Evolutionary conservation across 805 yeast genomes (phyloP).

Genomic region (Ogataea glucozyma): DNA sequence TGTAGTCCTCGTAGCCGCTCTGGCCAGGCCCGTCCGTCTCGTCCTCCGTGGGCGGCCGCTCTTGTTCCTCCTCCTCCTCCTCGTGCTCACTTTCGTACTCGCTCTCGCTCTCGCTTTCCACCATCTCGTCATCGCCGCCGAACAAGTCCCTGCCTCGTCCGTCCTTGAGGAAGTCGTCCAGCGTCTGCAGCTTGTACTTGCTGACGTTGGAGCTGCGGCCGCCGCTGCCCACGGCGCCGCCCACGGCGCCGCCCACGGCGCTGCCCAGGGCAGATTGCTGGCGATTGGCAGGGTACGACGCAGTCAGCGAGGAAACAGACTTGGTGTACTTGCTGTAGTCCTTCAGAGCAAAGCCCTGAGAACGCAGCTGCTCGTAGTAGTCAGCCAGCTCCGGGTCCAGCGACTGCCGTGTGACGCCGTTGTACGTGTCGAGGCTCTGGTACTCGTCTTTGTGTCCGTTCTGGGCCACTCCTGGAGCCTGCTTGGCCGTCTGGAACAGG

Average conservation of each 20-base stretch:
- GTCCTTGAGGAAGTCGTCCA: conserved; percentile 74
- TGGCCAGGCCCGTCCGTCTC: conserved; percentile 23
- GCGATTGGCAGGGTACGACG: neutral
- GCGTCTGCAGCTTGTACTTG: conserved; percentile 65
- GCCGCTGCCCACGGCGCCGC: too few species aligned
- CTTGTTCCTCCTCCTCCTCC: conserved; percentile 28
- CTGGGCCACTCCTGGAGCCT: conserved; percentile 18
- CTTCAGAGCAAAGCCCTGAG: conserved; percentile 38
- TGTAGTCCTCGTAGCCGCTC: conserved; percentile 26
- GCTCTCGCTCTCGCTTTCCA: conserved; percentile 6
- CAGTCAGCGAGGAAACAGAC: conserved; percentile 23
- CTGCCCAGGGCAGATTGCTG: neutral
- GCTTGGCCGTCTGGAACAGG: conserved; percentile 33
- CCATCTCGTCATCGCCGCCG: conserved; percentile 28
- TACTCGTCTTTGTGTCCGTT: neutral
- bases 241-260: too few species aligned
- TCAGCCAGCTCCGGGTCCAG: conserved; percentile 26
- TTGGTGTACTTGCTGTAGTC: conserved; percentile 40
- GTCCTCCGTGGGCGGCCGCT: neutral
- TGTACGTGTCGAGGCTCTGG: conserved; percentile 13
- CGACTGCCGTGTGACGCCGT: conserved; percentile 15
- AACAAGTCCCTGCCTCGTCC: conserved; percentile 43
- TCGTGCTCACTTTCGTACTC: conserved; percentile 31
- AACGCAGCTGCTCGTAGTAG: conserved; percentile 32
- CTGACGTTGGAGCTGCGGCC: conserved; percentile 23